Evolutionary conservation across 352 stramenopile genomes (phyloP).

Genomic region (Paralagenidium karlingii): DNA sequence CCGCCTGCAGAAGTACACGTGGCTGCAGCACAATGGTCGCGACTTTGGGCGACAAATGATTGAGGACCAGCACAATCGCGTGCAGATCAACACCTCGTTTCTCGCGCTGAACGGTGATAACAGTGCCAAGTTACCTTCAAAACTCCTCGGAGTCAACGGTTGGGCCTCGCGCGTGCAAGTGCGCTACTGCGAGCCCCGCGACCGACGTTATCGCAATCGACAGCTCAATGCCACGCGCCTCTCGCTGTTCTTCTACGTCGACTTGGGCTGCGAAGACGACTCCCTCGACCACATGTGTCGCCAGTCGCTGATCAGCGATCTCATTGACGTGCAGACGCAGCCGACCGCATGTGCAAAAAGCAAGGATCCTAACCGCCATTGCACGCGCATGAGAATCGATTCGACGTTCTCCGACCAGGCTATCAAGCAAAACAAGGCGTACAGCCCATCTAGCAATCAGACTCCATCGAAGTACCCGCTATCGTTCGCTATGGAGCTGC

Average conservation of each 20-base stretch:
- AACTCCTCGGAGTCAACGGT: constrained; percentile 14
- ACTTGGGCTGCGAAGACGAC: constrained; percentile 63
- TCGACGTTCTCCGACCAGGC: too few species aligned
- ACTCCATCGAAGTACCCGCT: constrained; percentile 13
- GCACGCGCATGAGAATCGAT: too few species aligned
- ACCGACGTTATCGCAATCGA: constrained; percentile 23
- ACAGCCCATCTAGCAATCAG: too few species aligned
- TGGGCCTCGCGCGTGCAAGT: constrained; percentile 36
- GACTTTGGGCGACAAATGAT: constrained; percentile 43
- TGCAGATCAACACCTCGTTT: constrained; percentile 51
- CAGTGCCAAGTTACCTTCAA: too few species aligned
- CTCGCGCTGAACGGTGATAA: constrained; percentile 11
- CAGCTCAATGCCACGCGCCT: constrained; percentile 31
- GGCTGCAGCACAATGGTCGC: constrained; percentile 56
- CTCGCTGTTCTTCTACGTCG: constrained; percentile 74
- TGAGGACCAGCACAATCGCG: constrained; percentile 64
- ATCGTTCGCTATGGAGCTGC: constrained; percentile 28
- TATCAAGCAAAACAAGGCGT: too few species aligned
- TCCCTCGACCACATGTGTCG: constrained; percentile 30
- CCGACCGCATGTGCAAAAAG: too few species aligned
- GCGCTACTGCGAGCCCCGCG: constrained; percentile 22
- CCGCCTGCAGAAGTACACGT: constrained; percentile 67
- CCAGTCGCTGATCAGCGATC: too few species aligned
- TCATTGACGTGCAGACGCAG: too few species aligned
- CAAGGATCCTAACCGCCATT: too few species aligned